Evolutionary conservation across 192 early-diverging fungal genomes (phyloP).

Genomic region (Spinellus fusiger): DNA sequence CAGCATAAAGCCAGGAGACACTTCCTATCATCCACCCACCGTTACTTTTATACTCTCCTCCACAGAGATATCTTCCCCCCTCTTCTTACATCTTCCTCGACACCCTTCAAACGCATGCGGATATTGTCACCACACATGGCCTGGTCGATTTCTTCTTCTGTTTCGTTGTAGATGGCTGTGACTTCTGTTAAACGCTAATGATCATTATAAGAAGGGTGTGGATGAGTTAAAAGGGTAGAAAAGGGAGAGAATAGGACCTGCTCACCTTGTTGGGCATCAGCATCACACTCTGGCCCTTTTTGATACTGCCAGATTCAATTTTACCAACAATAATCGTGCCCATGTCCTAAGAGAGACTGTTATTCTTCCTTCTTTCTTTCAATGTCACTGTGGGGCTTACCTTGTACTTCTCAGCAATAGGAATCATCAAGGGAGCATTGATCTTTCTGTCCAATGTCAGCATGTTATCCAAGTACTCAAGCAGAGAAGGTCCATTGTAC

Average conservation of each 20-base stretch:
- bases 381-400: constrained; percentile 16
- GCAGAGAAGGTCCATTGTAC: constrained; percentile 83
- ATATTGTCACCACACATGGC: constrained; percentile 93
- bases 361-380: background rate
- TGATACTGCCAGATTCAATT: constrained; percentile 89
- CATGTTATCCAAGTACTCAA: constrained; percentile 81
- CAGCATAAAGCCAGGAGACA: constrained; percentile 82
- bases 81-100: constrained; percentile 82
- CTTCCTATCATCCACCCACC: constrained; percentile 40
- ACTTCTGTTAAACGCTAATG: constrained; percentile 62
- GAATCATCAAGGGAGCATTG: constrained; percentile 86
- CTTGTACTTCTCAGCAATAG: constrained; percentile 93
- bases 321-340: constrained; percentile 94
- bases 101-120: constrained; percentile 76
- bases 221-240: too few species aligned
- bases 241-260: too few species aligned
- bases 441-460: constrained; percentile 81
- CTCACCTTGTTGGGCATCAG: constrained; percentile 91
- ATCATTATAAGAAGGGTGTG: too few species aligned
- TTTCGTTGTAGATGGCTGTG: constrained; percentile 75
- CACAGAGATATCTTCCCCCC: background rate
- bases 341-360: too few species aligned
- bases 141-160: constrained; percentile 65
- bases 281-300: constrained; percentile 78
- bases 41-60: background rate